Evolutionary conservation across 2,329 filamentous ascomycete species (phyloP).

Genomic region (Amphichorda felina): DNA sequence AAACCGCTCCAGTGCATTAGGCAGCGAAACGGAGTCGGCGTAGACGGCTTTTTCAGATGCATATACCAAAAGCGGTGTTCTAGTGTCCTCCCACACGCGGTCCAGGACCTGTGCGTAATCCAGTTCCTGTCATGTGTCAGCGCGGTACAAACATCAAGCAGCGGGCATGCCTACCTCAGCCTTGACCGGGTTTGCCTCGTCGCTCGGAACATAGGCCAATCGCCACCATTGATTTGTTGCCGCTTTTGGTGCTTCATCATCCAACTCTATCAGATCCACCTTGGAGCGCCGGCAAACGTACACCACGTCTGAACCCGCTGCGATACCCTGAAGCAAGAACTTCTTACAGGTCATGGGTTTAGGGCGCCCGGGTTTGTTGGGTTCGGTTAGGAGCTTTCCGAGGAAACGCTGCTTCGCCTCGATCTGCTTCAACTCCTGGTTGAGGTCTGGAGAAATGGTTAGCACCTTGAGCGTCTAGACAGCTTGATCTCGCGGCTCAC

Average conservation of each 20-base stretch:
- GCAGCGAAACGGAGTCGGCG: slow-evolving; percentile 19
- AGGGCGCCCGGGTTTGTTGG: slow-evolving; percentile 21
- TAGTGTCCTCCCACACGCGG: slow-evolving; percentile 34
- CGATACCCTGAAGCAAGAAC: slow-evolving; percentile 40
- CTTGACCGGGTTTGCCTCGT: slow-evolving; percentile 27
- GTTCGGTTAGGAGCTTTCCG: slow-evolving; percentile 24
- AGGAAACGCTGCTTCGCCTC: slow-evolving; percentile 23
- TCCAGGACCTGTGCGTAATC: slow-evolving; percentile 30
- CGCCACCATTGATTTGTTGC: slow-evolving; percentile 33
- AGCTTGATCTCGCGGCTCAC: slow-evolving; percentile 15
- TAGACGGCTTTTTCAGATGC: slow-evolving; percentile 37
- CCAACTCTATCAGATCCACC: slow-evolving; percentile 28
- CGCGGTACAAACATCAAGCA: neutral
- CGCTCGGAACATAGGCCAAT: slow-evolving; percentile 24
- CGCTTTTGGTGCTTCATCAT: slow-evolving; percentile 27
- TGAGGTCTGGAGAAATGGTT: slow-evolving; percentile 11
- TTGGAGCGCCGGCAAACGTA: slow-evolving; percentile 36
- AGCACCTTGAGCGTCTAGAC: neutral
- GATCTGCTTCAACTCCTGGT: slow-evolving; percentile 17
- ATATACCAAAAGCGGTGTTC: slow-evolving; percentile 37
- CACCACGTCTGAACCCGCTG: slow-evolving; percentile 29
- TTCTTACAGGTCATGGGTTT: slow-evolving; percentile 28
- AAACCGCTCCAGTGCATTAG: slow-evolving; percentile 30
- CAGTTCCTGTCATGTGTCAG: slow-evolving; percentile 28
- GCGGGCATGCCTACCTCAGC: slow-evolving; percentile 29